Base-by-base conservation (phyloP, 345 rosid species). In the Moricandia moricandioides region DNA sequence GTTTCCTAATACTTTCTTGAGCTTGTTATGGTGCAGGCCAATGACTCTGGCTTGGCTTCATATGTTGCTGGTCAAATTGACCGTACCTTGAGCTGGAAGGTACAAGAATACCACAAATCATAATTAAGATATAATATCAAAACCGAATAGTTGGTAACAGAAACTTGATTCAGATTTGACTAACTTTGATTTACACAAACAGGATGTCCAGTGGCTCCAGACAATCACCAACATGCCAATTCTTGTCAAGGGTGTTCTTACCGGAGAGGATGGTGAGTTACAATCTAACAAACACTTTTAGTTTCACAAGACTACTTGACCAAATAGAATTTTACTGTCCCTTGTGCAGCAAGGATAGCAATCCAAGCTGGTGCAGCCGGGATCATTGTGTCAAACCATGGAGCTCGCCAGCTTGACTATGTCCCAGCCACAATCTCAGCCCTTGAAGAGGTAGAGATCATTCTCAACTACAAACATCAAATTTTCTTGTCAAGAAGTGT, bases 31-130 rank as follows among this genome's bases (percentile, higher is more conserved):
- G 12, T 60, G 73, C 84, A 91, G 97, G 76, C 86, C 8, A 62
- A 85, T 26, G 97, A 88, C 72, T 91, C 96, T 24, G 97, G 97
- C 57, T 83, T 91, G 65, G 90, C 97, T 27, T 84, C 93, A 30
- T 91, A 91, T 85, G 96, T 85, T 71, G 93, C 90, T 27, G 93
- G 93, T 64, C 97, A 91, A 89, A 81, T 87, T 29, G 97, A 91
- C 64, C 87, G 82, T 17, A 45, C 92, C 61, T 88, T 91, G 37
- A 89, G 88, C 88, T 91, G 97, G 97, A 89, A 89, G 91, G 97
- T 89, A 72, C 29, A 3, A 26, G 27, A 11, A 72, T 43, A 71
- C 49, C 61, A 7, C 47, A 43, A 13, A 61, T 16, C 24, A 29
- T 58, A n/a, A n/a, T n/a, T n/a, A 57, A 26, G 66, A 43, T 6